Base-by-base conservation (phyloP, 768 basidiomycete species). In the Phlebiopsis flavidoalba region DNA sequence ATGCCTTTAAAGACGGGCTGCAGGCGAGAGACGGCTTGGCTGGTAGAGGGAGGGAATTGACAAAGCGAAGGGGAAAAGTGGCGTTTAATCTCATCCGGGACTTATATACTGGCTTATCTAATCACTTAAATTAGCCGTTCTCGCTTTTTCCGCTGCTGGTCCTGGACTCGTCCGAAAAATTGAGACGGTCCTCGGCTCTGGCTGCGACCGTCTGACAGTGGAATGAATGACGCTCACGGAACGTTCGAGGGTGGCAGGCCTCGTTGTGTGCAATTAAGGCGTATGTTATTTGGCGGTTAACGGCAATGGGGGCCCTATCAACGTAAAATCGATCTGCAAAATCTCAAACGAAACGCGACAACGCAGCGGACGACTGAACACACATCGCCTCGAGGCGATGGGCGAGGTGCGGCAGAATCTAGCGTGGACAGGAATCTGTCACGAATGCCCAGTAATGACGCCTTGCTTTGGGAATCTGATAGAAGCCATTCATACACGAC, bases 321-420 rank as follows among this genome's bases (percentile, higher is more conserved):
- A 53, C 57, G 31, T 50, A 24, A 49, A 59, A 59, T 60, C 55
- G 59, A 62, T 58, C 62, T 60, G 58, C 55, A 58, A 55, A 59
- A 51, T 57, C 48, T 53, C 37, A 40, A 35, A 51, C 37, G 53
- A 53, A 56, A 36, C 37, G 57, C 58, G 14, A 36, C 37, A n/a
- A 59, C 58, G 21, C 47, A 52, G 48, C 57, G 46, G 31, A 22
- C 43, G 17, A 35, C 31, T 46, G 31, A 54, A 60, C 54, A 58
- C 35, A 56, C 60, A 64, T 62, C 65, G 63, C 60, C 67, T 66
- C 67, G 67, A 68, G 67, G 67, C 66, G 67, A 66, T 68, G 60
- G 17, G 50, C 43, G 49, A 33, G n/a, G 35, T 33, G 45, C 26
- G 47, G 48, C 46, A 36, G 35, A 57, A 33, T 33, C 36, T 51